Percentiles rank a stretch among this genome's conserved stretches.
Evolutionary conservation across 176 grass and related monocot genomes (phyloP).

Genomic region (Eremochloa ophiuroides): DNA sequence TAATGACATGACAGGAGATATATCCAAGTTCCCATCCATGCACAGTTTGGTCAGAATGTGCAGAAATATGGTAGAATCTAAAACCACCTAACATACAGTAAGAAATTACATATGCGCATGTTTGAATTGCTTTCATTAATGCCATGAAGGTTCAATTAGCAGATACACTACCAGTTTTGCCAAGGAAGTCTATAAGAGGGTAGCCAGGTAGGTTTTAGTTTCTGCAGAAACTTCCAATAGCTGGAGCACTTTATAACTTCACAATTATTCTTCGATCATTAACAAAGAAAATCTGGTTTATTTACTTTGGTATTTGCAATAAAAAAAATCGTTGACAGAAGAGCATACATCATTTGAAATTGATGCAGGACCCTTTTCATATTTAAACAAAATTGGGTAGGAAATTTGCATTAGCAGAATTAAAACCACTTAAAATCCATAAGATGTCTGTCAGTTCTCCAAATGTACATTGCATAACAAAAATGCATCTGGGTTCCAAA

Average conservation of each 20-base stretch:
- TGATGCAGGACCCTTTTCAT: background rate
- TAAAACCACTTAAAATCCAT: background rate
- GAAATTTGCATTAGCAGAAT: background rate
- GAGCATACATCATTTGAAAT: background rate
- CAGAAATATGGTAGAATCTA: background rate
- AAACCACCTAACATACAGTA: background rate
- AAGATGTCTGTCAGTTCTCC: background rate
- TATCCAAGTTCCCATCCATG: background rate
- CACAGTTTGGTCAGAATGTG: background rate
- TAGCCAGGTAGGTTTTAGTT: background rate
- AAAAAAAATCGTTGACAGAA: background rate
- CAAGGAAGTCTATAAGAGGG: background rate
- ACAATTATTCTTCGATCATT: background rate
- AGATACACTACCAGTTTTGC: background rate
- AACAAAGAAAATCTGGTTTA: background rate
- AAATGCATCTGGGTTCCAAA: background rate
- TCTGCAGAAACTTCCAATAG: background rate
- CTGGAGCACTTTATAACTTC: background rate
- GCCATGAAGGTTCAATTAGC: background rate
- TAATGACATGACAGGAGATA: background rate
- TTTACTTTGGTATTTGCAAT: background rate
- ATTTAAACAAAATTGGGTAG: background rate
- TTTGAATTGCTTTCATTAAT: background rate
- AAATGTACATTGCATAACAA: background rate
- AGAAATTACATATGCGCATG: background rate